Percentiles rank a stretch among this genome's conserved stretches.
phyloP scores from a whole-genome alignment of 2,329 filamentous ascomycete genomes.

The Ambrosiella xylebori region DNA sequence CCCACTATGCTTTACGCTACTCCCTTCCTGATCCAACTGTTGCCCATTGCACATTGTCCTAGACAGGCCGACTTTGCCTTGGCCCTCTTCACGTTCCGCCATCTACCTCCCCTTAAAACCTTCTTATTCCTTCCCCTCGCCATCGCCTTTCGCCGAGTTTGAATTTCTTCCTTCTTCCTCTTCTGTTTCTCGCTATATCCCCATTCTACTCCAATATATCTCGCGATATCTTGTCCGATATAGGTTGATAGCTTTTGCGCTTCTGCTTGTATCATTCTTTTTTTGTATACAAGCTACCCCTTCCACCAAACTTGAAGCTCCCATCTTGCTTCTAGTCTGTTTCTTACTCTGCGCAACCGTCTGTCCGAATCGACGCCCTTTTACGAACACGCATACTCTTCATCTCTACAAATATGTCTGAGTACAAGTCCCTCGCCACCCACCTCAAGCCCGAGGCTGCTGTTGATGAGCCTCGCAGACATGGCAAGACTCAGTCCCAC shows the following conservation, averaged over 20 bases:
- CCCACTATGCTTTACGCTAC: neutral
- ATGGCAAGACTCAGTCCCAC: conserved; percentile 73
- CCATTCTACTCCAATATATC: conserved; percentile 2
- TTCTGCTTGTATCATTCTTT: conserved; percentile 3
- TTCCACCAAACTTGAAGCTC: neutral
- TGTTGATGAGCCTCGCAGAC: conserved; percentile 40
- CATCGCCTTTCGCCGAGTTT: neutral
- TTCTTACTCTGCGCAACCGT: conserved; percentile 3
- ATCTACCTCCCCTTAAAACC: conserved; percentile 10
- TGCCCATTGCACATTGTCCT: neutral
- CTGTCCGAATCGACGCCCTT: conserved; percentile 12
- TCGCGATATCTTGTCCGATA: conserved; percentile 5
- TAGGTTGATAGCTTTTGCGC: conserved; percentile 2
- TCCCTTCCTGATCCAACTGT: neutral
- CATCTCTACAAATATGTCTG: conserved; percentile 40
- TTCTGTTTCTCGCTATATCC: conserved; percentile 2
- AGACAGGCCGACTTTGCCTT: neutral
- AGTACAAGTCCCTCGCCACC: conserved; percentile 54
- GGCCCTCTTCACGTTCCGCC: conserved; percentile 1
- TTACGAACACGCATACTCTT: conserved; percentile 8
- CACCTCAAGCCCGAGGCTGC: conserved; percentile 51
- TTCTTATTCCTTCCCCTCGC: conserved; percentile 9
- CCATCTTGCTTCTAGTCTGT: neutral
- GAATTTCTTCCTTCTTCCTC: conserved; percentile 6
- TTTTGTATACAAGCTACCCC: neutral